Evolutionary conservation across 2,329 filamentous ascomycete genomes (phyloP).

Genomic region (Fusarium globosum): DNA sequence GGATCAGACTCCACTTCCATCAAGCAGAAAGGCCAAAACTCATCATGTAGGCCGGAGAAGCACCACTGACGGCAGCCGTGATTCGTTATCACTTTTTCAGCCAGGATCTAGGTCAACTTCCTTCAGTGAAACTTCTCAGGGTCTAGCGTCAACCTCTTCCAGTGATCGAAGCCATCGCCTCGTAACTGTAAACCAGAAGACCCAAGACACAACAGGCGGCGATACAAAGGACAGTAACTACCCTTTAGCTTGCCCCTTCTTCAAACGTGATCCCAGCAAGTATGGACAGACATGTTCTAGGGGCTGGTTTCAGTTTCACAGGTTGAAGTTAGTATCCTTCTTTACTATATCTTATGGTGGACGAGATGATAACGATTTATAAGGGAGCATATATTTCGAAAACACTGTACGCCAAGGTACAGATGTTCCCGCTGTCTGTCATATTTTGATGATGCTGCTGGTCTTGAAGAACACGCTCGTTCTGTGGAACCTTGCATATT

Average conservation of each 20-base stretch:
- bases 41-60: background rate
- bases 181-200: background rate
- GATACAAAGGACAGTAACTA: background rate
- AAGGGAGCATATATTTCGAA: background rate
- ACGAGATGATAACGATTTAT: background rate
- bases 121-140: background rate
- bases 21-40: background rate
- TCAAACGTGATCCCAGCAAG: background rate
- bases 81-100: background rate
- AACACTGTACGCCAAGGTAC: background rate
- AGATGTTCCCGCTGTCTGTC: background rate
- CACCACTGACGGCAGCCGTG: background rate
- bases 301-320: background rate
- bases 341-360: background rate
- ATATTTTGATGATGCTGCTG: background rate
- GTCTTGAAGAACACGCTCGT: background rate
- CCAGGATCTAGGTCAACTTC: background rate
- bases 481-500: background rate
- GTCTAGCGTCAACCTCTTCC: background rate
- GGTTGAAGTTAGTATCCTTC: background rate
- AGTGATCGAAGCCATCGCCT: background rate
- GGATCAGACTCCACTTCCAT: background rate
- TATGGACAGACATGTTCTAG: background rate
- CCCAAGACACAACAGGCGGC: background rate
- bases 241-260: background rate